Evolutionary conservation across 768 basidiomycete species (phyloP), one percentile per base, ranked within the genome.

Genomic region (Vishniacozyma victoriae): DNA sequence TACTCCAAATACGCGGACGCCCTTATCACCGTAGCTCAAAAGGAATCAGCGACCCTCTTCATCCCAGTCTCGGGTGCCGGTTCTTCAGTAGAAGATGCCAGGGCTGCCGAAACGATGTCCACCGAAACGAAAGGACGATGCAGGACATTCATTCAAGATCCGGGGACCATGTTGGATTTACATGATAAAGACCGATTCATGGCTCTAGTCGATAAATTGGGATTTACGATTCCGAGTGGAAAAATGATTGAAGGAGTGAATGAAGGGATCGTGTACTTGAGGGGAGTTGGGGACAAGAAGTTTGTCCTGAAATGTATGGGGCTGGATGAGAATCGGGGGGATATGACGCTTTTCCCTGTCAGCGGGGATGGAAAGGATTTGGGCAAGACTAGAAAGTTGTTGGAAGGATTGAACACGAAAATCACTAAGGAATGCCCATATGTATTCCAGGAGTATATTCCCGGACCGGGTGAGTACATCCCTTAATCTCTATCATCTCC

Each of bases 171-270:
- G 53, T 44, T 55, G 39, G 57, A 59, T 31, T 47, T 70, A 15
- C 70, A 71, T 46, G 68, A 71, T 39, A 73, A 73, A 50, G 70
- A 71, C 46, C 25, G 60, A 19, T 73, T 73, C 46, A 68, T 69
- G 50, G 49, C 51, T 0, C 48, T 73, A 13, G 61, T 69, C 19
- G 58, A 58, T 15, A 44, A 46, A 35, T 57, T 73, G 16, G 70
- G 64, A 2, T 41, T 73, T 22, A 26, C 43, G 1, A 58, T 54
- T 9, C 72, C 72, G 5, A 41, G 35, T 2, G 68, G 69, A 13
- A 48, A 58, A 23, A 57, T 63, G 47, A 60, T 73, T 16, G 25
- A 36, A 2, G 51, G 52, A 18, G 59, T 67, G 0, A 35, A 64
- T 3, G 57, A 69, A 35, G 70, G 64, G 15, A 49, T 70, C 29